Base-by-base conservation (phyloP, 2,329 filamentous ascomycete genomes). In the Neurospora crassa region DNA sequence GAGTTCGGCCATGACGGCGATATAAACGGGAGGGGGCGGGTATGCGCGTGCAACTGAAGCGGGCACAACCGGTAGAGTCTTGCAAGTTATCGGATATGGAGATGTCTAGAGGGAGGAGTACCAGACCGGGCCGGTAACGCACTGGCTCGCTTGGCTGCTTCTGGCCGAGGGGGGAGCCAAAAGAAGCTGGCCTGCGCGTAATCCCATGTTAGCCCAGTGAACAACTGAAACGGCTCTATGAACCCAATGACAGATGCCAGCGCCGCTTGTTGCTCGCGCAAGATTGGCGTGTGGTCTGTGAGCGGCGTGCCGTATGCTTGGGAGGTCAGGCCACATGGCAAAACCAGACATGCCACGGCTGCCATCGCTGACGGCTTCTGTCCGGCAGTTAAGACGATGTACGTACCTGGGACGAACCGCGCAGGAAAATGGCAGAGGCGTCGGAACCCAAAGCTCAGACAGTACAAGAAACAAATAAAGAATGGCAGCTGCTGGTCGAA, bases 1-100 rank as follows among this genome's bases (percentile, higher is more conserved):
- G 80, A 99, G 90, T 87, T 97, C 92, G 76, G 95, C 93, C 96
- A 99, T 98, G 73, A 70, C 69, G 74, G 73, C 47, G 67, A 70
- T 53, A 40, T n/a, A 68, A 63, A 45, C 47, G 53, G 41, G 40
- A 11, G 10, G 40, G 41, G 14, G 20, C 12, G 68, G 68, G 34
- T 63, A 34, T 63, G 29, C 47, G 47, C 47, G 47, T 16, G 14
- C 20, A n/a, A 37, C 24, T 18, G 53, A 4, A 63, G 16, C 14
- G 14, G 53, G 53, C 16, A 63, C 24, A 14, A 63, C 29, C 53
- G 29, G 53, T 63, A 37, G n/a, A 63, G 16, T 37, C 8, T 63
- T 63, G 34, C 53, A 37, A 63, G 29, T 29, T 63, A 63, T 63
- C 53, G 53, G 53, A 68, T 68, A 68, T 41, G 67, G 37, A 40